These are phyloP conservation scores for Penicillium flavigenum DNA, from an alignment of 495 filamentous ascomycete species.

Conservation along the genomic window DNA sequence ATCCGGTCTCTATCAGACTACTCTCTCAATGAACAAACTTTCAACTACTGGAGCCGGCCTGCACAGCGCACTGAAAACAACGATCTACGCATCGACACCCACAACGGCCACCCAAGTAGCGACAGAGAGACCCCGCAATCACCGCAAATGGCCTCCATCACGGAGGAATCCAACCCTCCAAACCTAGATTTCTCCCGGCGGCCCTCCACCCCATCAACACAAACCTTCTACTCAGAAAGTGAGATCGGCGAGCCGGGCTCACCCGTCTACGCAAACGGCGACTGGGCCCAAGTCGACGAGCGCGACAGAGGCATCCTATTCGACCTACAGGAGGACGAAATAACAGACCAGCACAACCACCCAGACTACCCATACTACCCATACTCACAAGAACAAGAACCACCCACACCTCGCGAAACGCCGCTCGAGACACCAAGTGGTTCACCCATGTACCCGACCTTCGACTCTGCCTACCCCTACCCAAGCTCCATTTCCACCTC, in stretches of 20 bases:
- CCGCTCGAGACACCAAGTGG: slow-evolving; percentile 4
- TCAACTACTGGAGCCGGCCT: slow-evolving; percentile 19
- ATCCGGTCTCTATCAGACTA: slow-evolving; percentile 28
- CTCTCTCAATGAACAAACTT: slow-evolving; percentile 17
- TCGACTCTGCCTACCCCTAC: slow-evolving; percentile 3
- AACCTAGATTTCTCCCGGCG: slow-evolving; percentile 15
- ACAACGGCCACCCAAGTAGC: slow-evolving; percentile 18
- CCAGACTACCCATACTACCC: slow-evolving; percentile 9
- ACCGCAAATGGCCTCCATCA: slow-evolving; percentile 33
- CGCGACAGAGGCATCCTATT: slow-evolving; percentile 29
- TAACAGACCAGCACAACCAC: neutral
- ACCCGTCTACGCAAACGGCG: slow-evolving; percentile 35
- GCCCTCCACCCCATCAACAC: slow-evolving; percentile 25
- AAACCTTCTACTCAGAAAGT: slow-evolving; percentile 25
- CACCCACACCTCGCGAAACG: neutral
- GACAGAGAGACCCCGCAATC: slow-evolving; percentile 13
- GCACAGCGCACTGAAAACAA: slow-evolving; percentile 10
- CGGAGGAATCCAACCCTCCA: slow-evolving; percentile 14
- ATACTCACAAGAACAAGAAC: slow-evolving; percentile 3
- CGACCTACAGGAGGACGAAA: slow-evolving; percentile 9
- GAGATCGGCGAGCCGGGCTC: slow-evolving; percentile 43
- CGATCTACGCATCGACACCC: slow-evolving; percentile 3
- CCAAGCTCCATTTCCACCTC: slow-evolving; percentile 9
- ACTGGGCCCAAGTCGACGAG: slow-evolving; percentile 29
- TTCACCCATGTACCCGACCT: neutral